Evolutionary conservation across 805 yeast genomes (phyloP).

Genomic region (Debaryomyces castellii): DNA sequence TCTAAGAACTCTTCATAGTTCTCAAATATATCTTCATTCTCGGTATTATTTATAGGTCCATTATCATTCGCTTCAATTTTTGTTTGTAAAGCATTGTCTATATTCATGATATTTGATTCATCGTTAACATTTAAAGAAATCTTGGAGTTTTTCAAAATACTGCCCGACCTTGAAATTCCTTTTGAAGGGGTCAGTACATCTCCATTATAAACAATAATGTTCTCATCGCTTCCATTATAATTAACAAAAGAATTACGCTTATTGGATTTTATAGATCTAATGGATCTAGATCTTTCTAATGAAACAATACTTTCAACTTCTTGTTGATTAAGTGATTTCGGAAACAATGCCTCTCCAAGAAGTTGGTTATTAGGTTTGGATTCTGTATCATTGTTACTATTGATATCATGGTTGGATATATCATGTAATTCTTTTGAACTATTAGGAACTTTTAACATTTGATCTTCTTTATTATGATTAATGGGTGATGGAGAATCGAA

Average conservation of each 20-base stretch:
- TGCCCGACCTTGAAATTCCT: conserved; percentile 30
- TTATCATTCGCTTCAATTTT: not conserved
- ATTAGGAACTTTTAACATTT: not conserved
- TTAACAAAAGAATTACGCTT: conserved; percentile 39
- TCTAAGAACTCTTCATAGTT: conserved; percentile 35
- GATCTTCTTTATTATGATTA: not conserved
- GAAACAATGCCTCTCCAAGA: conserved; percentile 60
- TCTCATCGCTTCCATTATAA: conserved; percentile 42
- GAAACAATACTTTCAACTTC: conserved; percentile 77
- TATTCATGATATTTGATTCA: not conserved
- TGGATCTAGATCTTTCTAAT: conserved; percentile 62
- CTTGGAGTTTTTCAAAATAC: conserved; percentile 38
- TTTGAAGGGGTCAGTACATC: conserved; percentile 15
- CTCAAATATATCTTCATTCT: conserved; percentile 7
- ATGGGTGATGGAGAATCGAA: conserved; percentile 4
- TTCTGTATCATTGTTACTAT: not conserved
- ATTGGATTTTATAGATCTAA: conserved; percentile 49
- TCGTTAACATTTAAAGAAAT: conserved; percentile 14
- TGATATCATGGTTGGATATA: not conserved
- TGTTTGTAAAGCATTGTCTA: conserved; percentile 1
- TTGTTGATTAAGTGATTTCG: conserved; percentile 60
- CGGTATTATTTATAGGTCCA: not conserved
- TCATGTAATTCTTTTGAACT: not conserved
- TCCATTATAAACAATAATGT: conserved; percentile 26
- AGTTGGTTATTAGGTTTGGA: conserved; percentile 19